Percentiles rank a stretch among this genome's conserved stretches.
These are phyloP conservation scores for Entomophthora muscae DNA, from an alignment of 371 early-diverging fungal species.

Conservation along the genomic window DNA sequence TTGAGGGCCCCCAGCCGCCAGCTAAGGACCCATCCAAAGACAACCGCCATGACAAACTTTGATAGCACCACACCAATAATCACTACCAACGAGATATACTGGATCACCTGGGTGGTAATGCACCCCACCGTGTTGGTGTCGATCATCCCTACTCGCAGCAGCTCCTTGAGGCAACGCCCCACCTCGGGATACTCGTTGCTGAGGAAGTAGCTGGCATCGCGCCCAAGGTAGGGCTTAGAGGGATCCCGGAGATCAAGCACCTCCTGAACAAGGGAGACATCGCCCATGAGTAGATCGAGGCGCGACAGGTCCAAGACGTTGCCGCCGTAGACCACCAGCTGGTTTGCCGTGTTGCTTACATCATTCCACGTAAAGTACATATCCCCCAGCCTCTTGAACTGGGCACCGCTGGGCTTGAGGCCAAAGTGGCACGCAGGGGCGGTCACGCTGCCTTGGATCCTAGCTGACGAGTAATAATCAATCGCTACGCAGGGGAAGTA, in stretches of 20 bases:
- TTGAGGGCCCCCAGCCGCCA: conserved; percentile 55
- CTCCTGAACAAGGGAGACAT: too few species aligned
- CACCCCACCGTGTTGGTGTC: conserved; percentile 58
- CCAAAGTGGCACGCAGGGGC: conserved; percentile 46
- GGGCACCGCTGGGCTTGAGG: conserved; percentile 16
- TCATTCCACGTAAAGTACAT: conserved; percentile 58
- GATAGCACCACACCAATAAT: conserved; percentile 60
- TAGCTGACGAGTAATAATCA: conserved; percentile 22
- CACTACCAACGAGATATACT: conserved; percentile 54
- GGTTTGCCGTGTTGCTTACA: conserved; percentile 20
- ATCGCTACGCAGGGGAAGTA: conserved; percentile 56
- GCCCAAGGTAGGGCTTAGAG: conserved; percentile 16
- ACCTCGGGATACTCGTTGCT: conserved; percentile 12
- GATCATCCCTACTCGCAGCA: conserved; percentile 40
- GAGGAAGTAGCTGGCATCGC: conserved; percentile 15
- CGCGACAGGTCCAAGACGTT: conserved; percentile 38
- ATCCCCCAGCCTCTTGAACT: conserved; percentile 27
- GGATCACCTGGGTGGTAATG: conserved; percentile 51
- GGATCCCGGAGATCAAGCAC: conserved; percentile 14
- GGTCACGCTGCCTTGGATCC: conserved; percentile 23
- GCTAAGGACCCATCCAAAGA: conserved; percentile 65
- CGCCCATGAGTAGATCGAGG: conserved; percentile 6
- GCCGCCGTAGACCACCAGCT: conserved; percentile 56
- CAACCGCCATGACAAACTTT: conserved; percentile 61
- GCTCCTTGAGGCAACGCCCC: conserved; percentile 15